Evolutionary conservation across 139 green algal species (phyloP), one percentile per base, ranked within the genome.

Genomic region (Picochlorum sp.): DNA sequence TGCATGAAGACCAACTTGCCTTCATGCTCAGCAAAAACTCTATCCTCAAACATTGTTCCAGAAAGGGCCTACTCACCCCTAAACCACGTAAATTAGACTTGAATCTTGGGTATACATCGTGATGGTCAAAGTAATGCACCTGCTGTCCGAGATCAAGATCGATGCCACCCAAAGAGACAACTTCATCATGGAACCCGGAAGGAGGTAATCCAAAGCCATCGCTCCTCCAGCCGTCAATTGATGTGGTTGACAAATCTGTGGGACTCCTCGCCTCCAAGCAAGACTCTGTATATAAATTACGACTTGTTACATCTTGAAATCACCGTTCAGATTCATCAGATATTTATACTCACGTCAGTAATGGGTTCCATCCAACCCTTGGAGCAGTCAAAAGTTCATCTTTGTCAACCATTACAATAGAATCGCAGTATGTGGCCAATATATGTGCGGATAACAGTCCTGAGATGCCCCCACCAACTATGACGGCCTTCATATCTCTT

Each of bases 141-240:
- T 66, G 15, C 20, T 66, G 56, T 15, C 37, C 21, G 0, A 55
- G 13, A 57, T 66, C 61, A 8, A 66, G 24, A 21, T 38, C 32
- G 1, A 66, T 15, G 15, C 61, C 61, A 26, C 61, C 61, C 26
- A 47, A 15, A 6, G 34, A 9, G 10, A 41, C 34, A 13, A 69
- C 67, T 34, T 69, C 45, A 5, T 47, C 60, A 28, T 49, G 14
- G 34, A 74, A 69, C 15, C 59, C 59, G 67, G 67, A 59, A 74
- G 60, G 60, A 74, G 16, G 8, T 20, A 8, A 21, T 74, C 67
- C 10, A 74, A 41, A 20, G 67, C 67, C 4, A 62, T 20, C 10
- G 69, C 58, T 4, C 45, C 57, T 23, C 67, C 67, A 45, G 45
- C 57, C 7, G 34, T 51, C 4, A 74, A 49, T 1, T 64, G 63